A percentile compares a stretch with the other conserved stretches of the same genome.
These are phyloP conservation scores for Neoboletus magnificus DNA, from an alignment of 768 basidiomycete species.

Conservation along the genomic window DNA sequence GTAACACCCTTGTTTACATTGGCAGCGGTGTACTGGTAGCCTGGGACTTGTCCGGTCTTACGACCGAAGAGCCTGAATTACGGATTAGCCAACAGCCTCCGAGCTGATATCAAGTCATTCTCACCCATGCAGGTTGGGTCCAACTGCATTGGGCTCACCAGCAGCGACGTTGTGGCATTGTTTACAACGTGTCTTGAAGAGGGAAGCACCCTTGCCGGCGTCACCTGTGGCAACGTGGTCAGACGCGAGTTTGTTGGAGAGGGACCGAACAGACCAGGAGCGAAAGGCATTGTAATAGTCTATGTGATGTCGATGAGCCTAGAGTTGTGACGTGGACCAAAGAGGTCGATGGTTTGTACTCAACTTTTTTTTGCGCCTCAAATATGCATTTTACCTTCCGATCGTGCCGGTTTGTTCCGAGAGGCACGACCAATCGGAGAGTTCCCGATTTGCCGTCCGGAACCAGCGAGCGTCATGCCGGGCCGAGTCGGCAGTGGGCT, in stretches of 20 bases:
- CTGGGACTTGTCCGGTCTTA: constrained; percentile 79
- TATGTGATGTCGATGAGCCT: constrained; percentile 5
- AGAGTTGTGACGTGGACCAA: constrained; percentile 1
- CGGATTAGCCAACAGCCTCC: background rate
- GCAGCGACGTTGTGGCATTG: constrained; percentile 89
- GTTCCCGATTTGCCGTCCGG: background rate
- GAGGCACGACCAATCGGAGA: constrained; percentile 22
- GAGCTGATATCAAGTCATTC: constrained; percentile 22
- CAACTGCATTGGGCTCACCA: constrained; percentile 83
- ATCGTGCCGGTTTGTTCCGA: constrained; percentile 31
- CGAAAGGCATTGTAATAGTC: constrained; percentile 39
- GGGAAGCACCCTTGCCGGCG: constrained; percentile 81
- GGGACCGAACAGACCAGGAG: constrained; percentile 35
- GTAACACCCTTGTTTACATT: constrained; percentile 91
- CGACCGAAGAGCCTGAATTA: constrained; percentile 72
- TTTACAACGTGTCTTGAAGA: constrained; percentile 95
- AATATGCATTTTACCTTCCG: constrained; percentile 20
- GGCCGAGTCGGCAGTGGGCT: no score
- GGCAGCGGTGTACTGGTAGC: constrained; percentile 90
- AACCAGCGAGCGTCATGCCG: background rate
- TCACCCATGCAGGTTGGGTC: constrained; percentile 92
- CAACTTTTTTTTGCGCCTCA: constrained; percentile 10
- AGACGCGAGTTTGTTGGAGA: background rate
- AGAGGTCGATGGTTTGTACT: constrained; percentile 1
- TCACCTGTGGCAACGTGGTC: constrained; percentile 55